These are phyloP conservation scores for Euphorbia tirucalli DNA, from an alignment of 345 rosid genomes.

Conservation along the genomic window DNA sequence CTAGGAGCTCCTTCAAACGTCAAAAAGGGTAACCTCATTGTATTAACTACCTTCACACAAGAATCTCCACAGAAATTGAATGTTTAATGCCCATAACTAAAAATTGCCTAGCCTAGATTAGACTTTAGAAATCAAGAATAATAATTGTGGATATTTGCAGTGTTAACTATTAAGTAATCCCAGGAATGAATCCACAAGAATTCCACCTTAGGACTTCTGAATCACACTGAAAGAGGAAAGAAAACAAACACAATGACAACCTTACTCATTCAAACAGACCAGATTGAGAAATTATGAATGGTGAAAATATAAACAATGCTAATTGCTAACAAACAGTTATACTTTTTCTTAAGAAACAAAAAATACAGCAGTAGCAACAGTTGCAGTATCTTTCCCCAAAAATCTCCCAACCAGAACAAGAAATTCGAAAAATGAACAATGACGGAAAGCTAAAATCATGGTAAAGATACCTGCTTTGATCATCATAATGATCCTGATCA, in stretches of 20 bases:
- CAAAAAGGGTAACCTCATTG: background rate
- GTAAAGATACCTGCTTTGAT: constrained; percentile 2
- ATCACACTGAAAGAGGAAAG: background rate
- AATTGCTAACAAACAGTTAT: background rate
- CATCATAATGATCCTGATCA: background rate
- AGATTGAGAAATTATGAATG: background rate
- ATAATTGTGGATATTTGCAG: background rate
- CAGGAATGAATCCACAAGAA: background rate
- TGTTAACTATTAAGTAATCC: background rate
- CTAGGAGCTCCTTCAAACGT: background rate
- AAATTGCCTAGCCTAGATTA: background rate
- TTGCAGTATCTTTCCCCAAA: too few species aligned
- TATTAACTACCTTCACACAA: background rate
- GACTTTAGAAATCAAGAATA: background rate
- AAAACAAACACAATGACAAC: background rate
- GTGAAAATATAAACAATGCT: background rate
- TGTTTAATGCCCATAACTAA: background rate
- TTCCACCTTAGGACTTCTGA: background rate
- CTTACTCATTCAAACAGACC: background rate
- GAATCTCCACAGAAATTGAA: background rate
- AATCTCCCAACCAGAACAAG: too few species aligned
- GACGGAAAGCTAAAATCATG: background rate
- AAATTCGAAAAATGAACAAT: too few species aligned
- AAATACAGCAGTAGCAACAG: too few species aligned
- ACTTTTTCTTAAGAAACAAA: too few species aligned